These are phyloP conservation scores for Fusarium penzigii DNA, from an alignment of 2,329 filamentous ascomycete species.

Conservation along the genomic window DNA sequence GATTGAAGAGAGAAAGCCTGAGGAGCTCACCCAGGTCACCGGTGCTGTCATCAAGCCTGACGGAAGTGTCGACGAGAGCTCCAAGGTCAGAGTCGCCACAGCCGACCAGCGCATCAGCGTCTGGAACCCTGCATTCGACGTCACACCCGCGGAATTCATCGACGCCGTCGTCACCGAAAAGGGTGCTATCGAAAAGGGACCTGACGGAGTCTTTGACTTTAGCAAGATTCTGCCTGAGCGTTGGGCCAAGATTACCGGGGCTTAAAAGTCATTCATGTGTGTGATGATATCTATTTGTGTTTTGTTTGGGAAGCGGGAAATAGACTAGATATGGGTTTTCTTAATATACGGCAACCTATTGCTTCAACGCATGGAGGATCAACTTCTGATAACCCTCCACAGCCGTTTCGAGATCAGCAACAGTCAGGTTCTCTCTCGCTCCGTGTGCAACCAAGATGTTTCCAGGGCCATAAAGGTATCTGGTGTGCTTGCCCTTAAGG, in stretches of 20 bases:
- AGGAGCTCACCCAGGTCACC: slow-evolving; percentile 82
- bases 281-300: slow-evolving; percentile 4
- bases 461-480: slow-evolving; percentile 68
- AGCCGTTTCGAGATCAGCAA: slow-evolving; percentile 73
- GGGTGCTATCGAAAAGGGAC: slow-evolving; percentile 78
- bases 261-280: slow-evolving; percentile 13
- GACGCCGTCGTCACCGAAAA: slow-evolving; percentile 94
- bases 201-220: slow-evolving; percentile 69
- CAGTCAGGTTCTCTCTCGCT: slow-evolving; percentile 76
- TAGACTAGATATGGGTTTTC: slow-evolving; percentile 20
- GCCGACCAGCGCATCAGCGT: slow-evolving; percentile 78
- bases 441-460: slow-evolving; percentile 87
- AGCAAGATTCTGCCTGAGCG: slow-evolving; percentile 56
- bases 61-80: slow-evolving; percentile 62
- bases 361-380: slow-evolving; percentile 56
- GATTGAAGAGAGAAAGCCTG: slow-evolving; percentile 82
- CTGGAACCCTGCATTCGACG: slow-evolving; percentile 97
- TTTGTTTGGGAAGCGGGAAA: slow-evolving; percentile 11
- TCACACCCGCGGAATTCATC: slow-evolving; percentile 85
- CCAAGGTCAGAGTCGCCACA: slow-evolving; percentile 73
- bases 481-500: slow-evolving; percentile 66
- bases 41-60: slow-evolving; percentile 70
- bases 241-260: slow-evolving; percentile 43
- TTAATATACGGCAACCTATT: slow-evolving; percentile 19
- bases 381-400: slow-evolving; percentile 78